These are phyloP conservation scores for Gonium pectorale DNA, from an alignment of 139 green algal species.

Conservation along the genomic window DNA sequence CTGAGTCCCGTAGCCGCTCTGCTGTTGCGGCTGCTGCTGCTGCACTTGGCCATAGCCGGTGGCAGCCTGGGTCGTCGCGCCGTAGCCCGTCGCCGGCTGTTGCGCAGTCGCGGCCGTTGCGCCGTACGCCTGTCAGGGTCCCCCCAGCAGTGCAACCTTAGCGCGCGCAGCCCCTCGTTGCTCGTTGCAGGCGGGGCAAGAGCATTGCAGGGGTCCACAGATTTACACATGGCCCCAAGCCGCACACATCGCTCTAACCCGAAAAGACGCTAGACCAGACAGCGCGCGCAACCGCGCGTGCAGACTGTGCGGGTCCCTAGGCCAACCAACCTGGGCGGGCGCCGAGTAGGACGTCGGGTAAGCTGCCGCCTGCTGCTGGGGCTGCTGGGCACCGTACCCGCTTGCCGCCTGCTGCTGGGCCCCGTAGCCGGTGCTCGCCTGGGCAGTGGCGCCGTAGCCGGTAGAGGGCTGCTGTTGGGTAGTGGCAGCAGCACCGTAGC, in stretches of 20 bases:
- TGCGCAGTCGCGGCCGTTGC: neutral
- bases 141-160: no score
- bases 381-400: constrained; percentile 2
- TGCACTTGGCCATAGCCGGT: neutral
- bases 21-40: neutral
- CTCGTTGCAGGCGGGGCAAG: no score
- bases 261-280: no score
- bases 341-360: constrained; percentile 21
- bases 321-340: constrained; percentile 1
- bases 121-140: constrained; percentile 29
- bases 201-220: no score
- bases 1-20: constrained; percentile 1
- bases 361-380: neutral
- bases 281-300: no score
- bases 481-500: neutral
- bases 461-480: neutral
- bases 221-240: no score
- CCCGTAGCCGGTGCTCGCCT: neutral
- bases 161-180: no score
- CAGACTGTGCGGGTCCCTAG: no score
- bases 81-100: neutral
- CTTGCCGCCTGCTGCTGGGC: constrained; percentile 11
- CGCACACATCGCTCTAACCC: no score
- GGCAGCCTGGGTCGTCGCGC: neutral
- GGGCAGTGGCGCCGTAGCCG: neutral